Evolutionary conservation across 345 rosid species (phyloP).

Genomic region (Iberis pinnata): DNA sequence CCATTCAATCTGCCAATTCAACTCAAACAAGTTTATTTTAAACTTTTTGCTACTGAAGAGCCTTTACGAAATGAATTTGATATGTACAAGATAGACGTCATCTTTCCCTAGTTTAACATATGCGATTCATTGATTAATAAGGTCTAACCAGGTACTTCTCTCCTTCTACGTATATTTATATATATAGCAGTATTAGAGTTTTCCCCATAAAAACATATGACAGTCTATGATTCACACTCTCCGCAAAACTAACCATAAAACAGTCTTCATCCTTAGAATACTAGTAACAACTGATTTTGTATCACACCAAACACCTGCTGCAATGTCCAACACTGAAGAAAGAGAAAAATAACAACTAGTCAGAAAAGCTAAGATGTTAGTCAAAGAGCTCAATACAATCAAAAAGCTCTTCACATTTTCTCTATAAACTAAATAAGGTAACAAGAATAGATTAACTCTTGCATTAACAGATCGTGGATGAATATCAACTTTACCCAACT

Average conservation of each 20-base stretch:
- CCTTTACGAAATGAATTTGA: not conserved
- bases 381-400: too few species aligned
- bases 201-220: too few species aligned
- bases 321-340: too few species aligned
- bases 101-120: conserved; percentile 6
- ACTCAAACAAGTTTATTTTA: conserved; percentile 10
- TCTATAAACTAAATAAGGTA: conserved; percentile 85
- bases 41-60: conserved; percentile 1
- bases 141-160: not conserved
- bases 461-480: conserved; percentile 97
- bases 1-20: conserved; percentile 59
- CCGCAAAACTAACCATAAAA: conserved; percentile 55
- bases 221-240: conserved; percentile 5
- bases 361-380: too few species aligned
- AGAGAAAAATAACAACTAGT: too few species aligned
- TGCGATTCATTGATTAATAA: not conserved
- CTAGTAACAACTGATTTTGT: too few species aligned
- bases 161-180: conserved; percentile 1
- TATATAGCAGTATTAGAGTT: conserved; percentile 8
- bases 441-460: conserved; percentile 59
- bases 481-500: conserved; percentile 86
- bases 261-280: conserved; percentile 81
- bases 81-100: too few species aligned
- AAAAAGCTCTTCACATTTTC: conserved; percentile 96
- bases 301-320: too few species aligned